Base-by-base conservation (phyloP, 1,284 basidiomycete genomes). In the Cutaneotrichosporon daszewskae region DNA sequence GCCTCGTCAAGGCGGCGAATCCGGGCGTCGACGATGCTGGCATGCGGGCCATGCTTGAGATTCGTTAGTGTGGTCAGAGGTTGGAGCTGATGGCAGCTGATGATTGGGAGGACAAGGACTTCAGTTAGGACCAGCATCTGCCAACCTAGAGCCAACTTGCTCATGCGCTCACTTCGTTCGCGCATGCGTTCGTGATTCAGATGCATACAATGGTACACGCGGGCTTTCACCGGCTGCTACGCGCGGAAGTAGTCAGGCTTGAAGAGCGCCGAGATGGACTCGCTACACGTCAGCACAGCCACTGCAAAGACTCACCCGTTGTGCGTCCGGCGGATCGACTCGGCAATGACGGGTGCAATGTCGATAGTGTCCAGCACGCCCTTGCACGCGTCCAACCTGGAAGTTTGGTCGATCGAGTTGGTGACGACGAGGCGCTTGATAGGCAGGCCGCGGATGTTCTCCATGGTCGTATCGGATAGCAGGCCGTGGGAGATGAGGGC, bases 301-400 rank as follows among this genome's bases (percentile, higher is more conserved):
- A 12, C 23, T 11, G 22, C 32, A 29, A 29, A 5, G 10, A 20
- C 33, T 34, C 8, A 22, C 33, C 25, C 94, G 57, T 98, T 97
- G 72, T 98, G 94, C 17, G 91, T 95, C 56, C 94, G 76, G 36
- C 95, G 84, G 54, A 98, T 96, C 61, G 86, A 90, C 75, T 98
- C 94, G 10, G 92, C 87, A 45, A 98, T 85, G 32, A 88, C 87
- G 2, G 87, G 82, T 50, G 83, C 85, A 55, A 97, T 81, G 70
- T 97, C 94, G 62, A 98, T 74, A 26, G 72, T 69, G 46, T 77
- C 76, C 43, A 79, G 59, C 51, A 73, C 69, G 32, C 66, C 75
- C 17, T 62, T 57, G 35, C 69, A 67, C 16, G 62, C 67, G 51
- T 60, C 62, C 19, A 66, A 42, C 53, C 79, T 77, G 45, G 75